phyloP scores from a whole-genome alignment of 805 yeast species.

The Kuraishia cidri region DNA sequence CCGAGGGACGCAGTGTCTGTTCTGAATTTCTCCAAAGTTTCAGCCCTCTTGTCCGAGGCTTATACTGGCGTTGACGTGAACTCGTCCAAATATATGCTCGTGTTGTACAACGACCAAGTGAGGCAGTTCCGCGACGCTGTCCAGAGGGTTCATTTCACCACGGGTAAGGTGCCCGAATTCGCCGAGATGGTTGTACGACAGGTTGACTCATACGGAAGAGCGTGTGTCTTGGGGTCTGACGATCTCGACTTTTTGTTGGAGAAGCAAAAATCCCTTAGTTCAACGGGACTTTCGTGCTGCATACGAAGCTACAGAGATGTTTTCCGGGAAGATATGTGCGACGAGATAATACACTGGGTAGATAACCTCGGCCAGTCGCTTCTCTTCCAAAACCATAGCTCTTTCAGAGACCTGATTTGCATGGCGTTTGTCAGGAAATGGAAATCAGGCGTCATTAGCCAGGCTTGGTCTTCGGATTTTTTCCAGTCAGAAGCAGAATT shows the following conservation, averaged over 20 bases:
- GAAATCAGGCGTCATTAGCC: conserved; percentile 38
- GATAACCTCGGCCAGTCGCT: conserved; percentile 46
- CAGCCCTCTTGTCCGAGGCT: conserved; percentile 9
- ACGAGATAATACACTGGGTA: conserved; percentile 62
- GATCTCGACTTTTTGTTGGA: conserved; percentile 39
- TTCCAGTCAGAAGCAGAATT: background rate
- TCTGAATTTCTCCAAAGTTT: conserved; percentile 13
- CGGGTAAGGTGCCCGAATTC: conserved; percentile 53
- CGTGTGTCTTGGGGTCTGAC: conserved; percentile 51
- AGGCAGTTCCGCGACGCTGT: conserved; percentile 71
- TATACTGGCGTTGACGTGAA: conserved; percentile 6
- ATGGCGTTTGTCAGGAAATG: conserved; percentile 53
- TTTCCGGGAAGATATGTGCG: conserved; percentile 76
- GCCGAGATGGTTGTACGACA: conserved; percentile 65
- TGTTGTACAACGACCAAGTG: conserved; percentile 72
- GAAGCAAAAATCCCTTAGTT: conserved; percentile 45
- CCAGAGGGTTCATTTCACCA: conserved; percentile 52
- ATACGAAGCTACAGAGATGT: conserved; percentile 61
- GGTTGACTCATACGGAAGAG: conserved; percentile 59
- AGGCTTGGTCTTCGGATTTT: no score
- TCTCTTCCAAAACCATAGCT: conserved; percentile 36
- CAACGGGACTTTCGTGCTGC: conserved; percentile 59
- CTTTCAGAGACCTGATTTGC: conserved; percentile 42
- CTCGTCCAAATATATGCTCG: conserved; percentile 46
- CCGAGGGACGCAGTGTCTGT: conserved; percentile 13